These are phyloP conservation scores for Hypoxylon sp. DNA, from an alignment of 2,329 filamentous ascomycete species.

Conservation along the genomic window DNA sequence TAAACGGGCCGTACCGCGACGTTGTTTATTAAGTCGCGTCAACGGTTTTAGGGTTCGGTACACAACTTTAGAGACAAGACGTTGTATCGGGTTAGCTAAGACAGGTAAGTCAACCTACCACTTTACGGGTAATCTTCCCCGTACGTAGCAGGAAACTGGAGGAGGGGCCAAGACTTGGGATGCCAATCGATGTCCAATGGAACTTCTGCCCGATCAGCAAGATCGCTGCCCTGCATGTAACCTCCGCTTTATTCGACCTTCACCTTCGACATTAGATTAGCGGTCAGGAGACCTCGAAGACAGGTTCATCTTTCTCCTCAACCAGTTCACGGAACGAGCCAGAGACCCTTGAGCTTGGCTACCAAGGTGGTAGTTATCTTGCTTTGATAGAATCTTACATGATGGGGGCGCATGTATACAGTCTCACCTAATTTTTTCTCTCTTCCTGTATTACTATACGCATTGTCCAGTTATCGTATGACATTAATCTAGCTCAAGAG, in stretches of 20 bases:
- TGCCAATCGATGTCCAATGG: slow-evolving; percentile 12
- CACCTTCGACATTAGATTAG: slow-evolving; percentile 25
- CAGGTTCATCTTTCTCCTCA: slow-evolving; percentile 20
- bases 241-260: slow-evolving; percentile 32
- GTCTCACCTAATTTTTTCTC: neutral
- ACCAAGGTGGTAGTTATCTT: slow-evolving; percentile 1
- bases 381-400: slow-evolving; percentile 1
- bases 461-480: neutral
- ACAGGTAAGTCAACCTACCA: slow-evolving; percentile 26
- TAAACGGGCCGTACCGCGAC: slow-evolving; percentile 27
- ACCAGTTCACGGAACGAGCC: slow-evolving; percentile 4
- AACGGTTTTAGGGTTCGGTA: slow-evolving; percentile 18
- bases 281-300: slow-evolving; percentile 24
- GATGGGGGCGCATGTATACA: neutral
- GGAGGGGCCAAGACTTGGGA: slow-evolving; percentile 12
- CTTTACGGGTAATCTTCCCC: slow-evolving; percentile 35
- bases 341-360: slow-evolving; percentile 6
- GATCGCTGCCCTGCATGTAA: slow-evolving; percentile 30
- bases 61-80: slow-evolving; percentile 19
- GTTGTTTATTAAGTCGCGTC: slow-evolving; percentile 31
- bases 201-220: slow-evolving; percentile 24
- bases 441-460: slow-evolving; percentile 1
- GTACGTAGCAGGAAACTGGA: slow-evolving; percentile 25
- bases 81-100: slow-evolving; percentile 8
- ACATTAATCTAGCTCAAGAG: slow-evolving; percentile 3